A percentile compares a stretch with the other conserved stretches of the same genome.
Conservation (phyloP, 345 rosid genomes). For the Combretum micranthum region DNA sequence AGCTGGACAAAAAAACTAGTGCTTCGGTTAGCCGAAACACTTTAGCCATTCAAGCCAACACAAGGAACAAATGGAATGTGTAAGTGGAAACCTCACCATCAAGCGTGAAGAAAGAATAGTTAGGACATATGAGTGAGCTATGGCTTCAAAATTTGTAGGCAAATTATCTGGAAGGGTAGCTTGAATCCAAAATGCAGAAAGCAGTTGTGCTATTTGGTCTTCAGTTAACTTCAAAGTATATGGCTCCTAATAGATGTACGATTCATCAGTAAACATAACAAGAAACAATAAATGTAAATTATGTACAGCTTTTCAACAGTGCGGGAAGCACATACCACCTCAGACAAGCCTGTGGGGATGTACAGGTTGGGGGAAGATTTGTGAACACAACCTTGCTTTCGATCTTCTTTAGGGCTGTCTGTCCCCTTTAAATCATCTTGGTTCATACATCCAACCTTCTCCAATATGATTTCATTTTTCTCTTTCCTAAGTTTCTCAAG, state of each 20-base stretch:
- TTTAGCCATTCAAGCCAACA: no score
- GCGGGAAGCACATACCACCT: conserved; percentile 30
- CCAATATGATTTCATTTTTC: conserved; percentile 47
- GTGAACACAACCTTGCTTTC: conserved; percentile 35
- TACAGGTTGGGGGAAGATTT: conserved; percentile 61
- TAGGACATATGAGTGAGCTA: conserved; percentile 73
- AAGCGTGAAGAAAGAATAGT: conserved; percentile 63
- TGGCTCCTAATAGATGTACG: conserved; percentile 42
- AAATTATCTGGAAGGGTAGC: conserved; percentile 61
- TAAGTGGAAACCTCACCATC: conserved; percentile 38
- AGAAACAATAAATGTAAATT: neutral
- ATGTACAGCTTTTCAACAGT: neutral
- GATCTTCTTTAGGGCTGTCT: conserved; percentile 32
- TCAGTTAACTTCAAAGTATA: conserved; percentile 62
- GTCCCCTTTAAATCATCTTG: conserved; percentile 44
- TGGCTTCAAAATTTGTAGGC: conserved; percentile 87
- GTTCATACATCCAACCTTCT: conserved; percentile 31
- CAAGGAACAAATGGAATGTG: neutral
- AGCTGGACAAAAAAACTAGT: no score
- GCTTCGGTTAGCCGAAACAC: no score
- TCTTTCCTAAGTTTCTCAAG: conserved; percentile 84
- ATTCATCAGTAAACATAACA: neutral
- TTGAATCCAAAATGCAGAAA: conserved; percentile 89
- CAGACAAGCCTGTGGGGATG: conserved; percentile 48
- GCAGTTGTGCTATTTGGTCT: conserved; percentile 81